Conservation (phyloP, 2,329 filamentous ascomycete species). For the Fusarium circinatum region DNA sequence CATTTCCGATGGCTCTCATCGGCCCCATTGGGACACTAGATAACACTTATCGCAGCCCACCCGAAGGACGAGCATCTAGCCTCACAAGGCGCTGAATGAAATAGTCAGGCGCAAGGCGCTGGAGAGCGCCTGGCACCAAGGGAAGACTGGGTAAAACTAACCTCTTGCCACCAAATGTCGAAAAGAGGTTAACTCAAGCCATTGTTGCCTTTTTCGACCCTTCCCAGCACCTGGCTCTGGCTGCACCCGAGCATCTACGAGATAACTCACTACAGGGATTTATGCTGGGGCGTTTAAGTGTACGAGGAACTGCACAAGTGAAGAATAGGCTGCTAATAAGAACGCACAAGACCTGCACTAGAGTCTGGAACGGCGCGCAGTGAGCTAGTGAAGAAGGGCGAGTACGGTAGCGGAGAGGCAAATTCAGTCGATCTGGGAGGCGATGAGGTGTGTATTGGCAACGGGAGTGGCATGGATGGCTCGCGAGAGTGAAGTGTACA, state of each 20-base stretch:
- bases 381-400: background rate
- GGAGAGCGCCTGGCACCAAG: background rate
- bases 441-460: conserved; percentile 5
- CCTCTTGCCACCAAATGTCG: background rate
- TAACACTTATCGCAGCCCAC: background rate
- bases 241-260: background rate
- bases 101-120: conserved; percentile 2
- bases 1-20: background rate
- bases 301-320: conserved; percentile 23
- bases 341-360: background rate
- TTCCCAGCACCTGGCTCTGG: background rate
- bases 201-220: background rate
- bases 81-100: background rate
- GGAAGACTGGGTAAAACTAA: background rate
- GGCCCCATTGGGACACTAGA: background rate
- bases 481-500: background rate
- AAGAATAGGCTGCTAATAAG: background rate
- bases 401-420: background rate
- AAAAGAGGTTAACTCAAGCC: background rate
- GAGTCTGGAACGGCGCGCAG: conserved; percentile 20
- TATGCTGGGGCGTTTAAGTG: conserved; percentile 23
- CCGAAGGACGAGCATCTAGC: background rate
- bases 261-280: background rate
- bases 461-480: conserved; percentile 1
- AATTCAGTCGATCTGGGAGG: background rate